Conservation (phyloP, 2,329 filamentous ascomycete species). For the Raffaelea deltoideospora region DNA sequence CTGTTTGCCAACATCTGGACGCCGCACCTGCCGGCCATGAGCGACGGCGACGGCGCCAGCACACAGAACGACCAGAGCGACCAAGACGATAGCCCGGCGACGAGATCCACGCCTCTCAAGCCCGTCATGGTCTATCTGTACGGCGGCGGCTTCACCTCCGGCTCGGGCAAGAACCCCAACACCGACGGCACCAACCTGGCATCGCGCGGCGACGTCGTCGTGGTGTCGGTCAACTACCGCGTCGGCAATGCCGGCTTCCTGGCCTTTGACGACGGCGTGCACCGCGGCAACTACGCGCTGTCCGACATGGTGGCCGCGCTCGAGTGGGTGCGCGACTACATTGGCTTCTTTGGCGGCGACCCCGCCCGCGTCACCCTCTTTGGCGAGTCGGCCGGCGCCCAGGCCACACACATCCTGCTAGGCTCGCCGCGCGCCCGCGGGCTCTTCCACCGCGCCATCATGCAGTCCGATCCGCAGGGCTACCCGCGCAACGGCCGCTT, state of each 20-base stretch:
- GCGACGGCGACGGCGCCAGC: not conserved
- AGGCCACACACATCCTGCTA: slow-evolving; percentile 13
- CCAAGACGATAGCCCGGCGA: too few relatives aligned
- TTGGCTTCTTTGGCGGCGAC: slow-evolving; percentile 18
- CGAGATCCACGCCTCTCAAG: too few relatives aligned
- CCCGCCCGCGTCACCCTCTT: slow-evolving; percentile 21
- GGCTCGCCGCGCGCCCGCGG: slow-evolving; percentile 14
- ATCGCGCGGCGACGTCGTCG: slow-evolving; percentile 27
- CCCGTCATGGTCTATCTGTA: slow-evolving; percentile 32
- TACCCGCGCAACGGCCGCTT: slow-evolving; percentile 9
- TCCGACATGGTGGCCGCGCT: slow-evolving; percentile 23
- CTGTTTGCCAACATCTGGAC: slow-evolving; percentile 24
- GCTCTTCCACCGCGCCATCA: slow-evolving; percentile 16
- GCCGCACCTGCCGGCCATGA: slow-evolving; percentile 15
- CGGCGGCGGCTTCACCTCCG: slow-evolving; percentile 24
- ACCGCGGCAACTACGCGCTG: slow-evolving; percentile 26
- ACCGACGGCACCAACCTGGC: slow-evolving; percentile 30
- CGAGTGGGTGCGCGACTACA: slow-evolving; percentile 23
- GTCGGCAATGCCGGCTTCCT: slow-evolving; percentile 15
- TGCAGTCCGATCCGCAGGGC: slow-evolving; percentile 15
- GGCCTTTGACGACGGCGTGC: slow-evolving; percentile 17
- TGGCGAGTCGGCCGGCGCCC: slow-evolving; percentile 19
- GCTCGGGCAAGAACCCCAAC: slow-evolving; percentile 25
- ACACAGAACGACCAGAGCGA: too few relatives aligned
- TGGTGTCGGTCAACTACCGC: slow-evolving; percentile 26